Evolutionary conservation across 2,329 filamentous ascomycete species (phyloP), one percentile per base, ranked within the genome.

Genomic region (Pleurostoma richardsiae): DNA sequence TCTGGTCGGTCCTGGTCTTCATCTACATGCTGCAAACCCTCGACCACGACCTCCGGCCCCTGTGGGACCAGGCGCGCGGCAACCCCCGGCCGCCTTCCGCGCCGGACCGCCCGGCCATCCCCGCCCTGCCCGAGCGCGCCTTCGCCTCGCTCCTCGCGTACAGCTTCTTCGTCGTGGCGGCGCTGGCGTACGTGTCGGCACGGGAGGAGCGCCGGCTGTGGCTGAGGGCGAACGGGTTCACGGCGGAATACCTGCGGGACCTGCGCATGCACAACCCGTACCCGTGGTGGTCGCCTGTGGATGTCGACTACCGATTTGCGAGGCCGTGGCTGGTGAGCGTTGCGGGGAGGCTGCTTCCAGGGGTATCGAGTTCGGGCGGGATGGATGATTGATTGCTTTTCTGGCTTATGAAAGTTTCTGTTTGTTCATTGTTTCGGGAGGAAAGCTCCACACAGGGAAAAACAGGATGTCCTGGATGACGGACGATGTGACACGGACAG

Each of bases 121-220:
- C 33, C 33, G 33, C 33, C 8, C 33, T 36, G 8, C 33, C 33
- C 33, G n/a, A 36, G n/a, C 8, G n/a, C 33, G 33, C 33, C 8
- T 36, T 36, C n/a, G 33, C n/a, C 2, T 36, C 33, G 33, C 2
- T 36, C 2, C 19, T 36, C 33, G 33, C 33, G 19, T 19, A 19
- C 19, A 2, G 19, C 19, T 10, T 51, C 40, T 36, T 39, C 41
- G 3, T 51, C 10, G 30, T 46, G 6, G 26, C 55, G 11, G 11
- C 46, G 6, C 3, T 47, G 2, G 11, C 47, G 4, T 54, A 30
- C n/a, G 29, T 55, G 11, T 54, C 58, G 8, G 40, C 58, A 29
- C 27, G 40, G 30, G 47, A 48, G 30, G 59, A 61, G 52, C 48
- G 59, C n/a, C 43, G 39, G 10, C 40, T 57, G n/a, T 61, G 59